Evolutionary conservation across 805 yeast species (phyloP).

Genomic region (Clavispora fructus): DNA sequence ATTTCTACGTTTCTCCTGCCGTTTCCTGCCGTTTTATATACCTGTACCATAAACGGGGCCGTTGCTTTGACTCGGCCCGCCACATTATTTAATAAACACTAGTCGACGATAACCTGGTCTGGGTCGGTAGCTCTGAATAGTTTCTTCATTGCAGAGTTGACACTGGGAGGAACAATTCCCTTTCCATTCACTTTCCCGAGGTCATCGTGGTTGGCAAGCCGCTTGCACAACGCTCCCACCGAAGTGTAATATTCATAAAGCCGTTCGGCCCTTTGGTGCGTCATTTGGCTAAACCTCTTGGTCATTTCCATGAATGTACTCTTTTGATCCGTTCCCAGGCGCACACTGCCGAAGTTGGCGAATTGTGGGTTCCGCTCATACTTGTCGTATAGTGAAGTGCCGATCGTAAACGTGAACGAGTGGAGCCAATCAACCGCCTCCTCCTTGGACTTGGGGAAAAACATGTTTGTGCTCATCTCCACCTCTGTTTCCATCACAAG

Average conservation of each 20-base stretch:
- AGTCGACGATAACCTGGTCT: slow-evolving; percentile 26
- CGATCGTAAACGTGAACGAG: slow-evolving; percentile 52
- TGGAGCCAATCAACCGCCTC: slow-evolving; percentile 51
- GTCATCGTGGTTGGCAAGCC: slow-evolving; percentile 18
- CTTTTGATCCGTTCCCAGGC: slow-evolving; percentile 46
- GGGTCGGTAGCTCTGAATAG: slow-evolving; percentile 50
- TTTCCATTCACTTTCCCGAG: slow-evolving; percentile 37
- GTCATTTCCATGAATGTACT: slow-evolving; percentile 47
- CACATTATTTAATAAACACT: not conserved
- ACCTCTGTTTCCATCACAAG: slow-evolving; percentile 44
- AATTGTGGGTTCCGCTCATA: slow-evolving; percentile 48
- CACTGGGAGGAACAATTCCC: slow-evolving; percentile 44
- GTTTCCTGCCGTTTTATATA: not conserved
- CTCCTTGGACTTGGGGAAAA: slow-evolving; percentile 41
- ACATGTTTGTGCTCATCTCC: slow-evolving; percentile 42
- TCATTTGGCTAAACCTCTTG: slow-evolving; percentile 54
- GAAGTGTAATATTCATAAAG: slow-evolving; percentile 38
- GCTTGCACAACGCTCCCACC: slow-evolving; percentile 26
- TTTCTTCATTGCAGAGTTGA: slow-evolving; percentile 43
- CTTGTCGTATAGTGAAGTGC: slow-evolving; percentile 47
- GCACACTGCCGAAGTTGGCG: slow-evolving; percentile 50
- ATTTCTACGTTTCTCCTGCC: not conserved
- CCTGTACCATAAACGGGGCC: not conserved
- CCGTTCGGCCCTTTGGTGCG: slow-evolving; percentile 44
- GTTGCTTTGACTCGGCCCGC: not conserved